These are phyloP conservation scores for Plantago elongata DNA, from an alignment of 257 asterid species.

Conservation along the genomic window DNA sequence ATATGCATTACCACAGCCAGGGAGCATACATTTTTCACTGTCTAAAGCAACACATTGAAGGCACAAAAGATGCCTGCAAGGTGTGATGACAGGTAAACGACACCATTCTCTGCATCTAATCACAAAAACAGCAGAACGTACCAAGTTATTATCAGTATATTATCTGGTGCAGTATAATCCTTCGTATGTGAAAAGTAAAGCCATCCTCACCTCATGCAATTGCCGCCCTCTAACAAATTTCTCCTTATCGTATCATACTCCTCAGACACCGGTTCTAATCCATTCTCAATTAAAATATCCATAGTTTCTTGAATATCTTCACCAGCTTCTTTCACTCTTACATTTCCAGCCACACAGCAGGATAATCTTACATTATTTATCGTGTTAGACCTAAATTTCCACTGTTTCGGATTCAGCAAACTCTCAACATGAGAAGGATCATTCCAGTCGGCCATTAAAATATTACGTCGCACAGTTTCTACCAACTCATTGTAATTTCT, in stretches of 20 bases:
- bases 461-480: slow-evolving; percentile 87
- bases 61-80: slow-evolving; percentile 90
- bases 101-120: slow-evolving; percentile 94
- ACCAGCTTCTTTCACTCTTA: slow-evolving; percentile 82
- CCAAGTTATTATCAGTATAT: slow-evolving; percentile 18
- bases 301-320: slow-evolving; percentile 97
- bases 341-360: slow-evolving; percentile 96
- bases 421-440: slow-evolving; percentile 99
- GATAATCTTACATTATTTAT: slow-evolving; percentile 85
- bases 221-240: slow-evolving; percentile 60
- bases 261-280: slow-evolving; percentile 59
- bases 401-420: slow-evolving; percentile 82
- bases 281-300: slow-evolving; percentile 67
- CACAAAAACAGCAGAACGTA: slow-evolving; percentile 16
- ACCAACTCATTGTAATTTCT: slow-evolving; percentile 91
- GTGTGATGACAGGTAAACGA: slow-evolving; percentile 90
- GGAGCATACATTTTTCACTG: slow-evolving; percentile 70
- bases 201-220: slow-evolving; percentile 65
- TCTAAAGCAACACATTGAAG: slow-evolving; percentile 91
- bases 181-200: not conserved
- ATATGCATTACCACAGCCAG: slow-evolving; percentile 72
- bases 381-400: slow-evolving; percentile 85
- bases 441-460: slow-evolving; percentile 95
- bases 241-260: slow-evolving; percentile 62
- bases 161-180: slow-evolving; percentile 18